Evolutionary conservation across 2,329 filamentous ascomycete species (phyloP), one percentile per base, ranked within the genome.

Genomic region (Aspergillus pseudoglaucus): DNA sequence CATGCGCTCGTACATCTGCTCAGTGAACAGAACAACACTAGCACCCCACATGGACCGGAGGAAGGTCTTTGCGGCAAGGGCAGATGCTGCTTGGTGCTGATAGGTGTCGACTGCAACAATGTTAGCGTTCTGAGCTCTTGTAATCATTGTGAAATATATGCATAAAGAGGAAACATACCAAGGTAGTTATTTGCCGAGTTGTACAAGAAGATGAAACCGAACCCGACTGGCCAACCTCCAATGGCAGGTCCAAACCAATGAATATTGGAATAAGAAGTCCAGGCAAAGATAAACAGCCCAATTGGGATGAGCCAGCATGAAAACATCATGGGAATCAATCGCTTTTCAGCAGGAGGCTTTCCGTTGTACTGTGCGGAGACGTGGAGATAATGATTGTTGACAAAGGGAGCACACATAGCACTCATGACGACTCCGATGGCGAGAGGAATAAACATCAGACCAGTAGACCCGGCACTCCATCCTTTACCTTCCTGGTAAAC

Each of bases 371-470:
- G 80, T 3, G 68, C 57, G 4, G 77, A 78, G 30, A 87, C 66
- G 33, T 67, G 78, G 48, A 91, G 68, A 71, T 95, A 95, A 71
- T 94, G 85, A 51, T 80, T 85, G 77, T 95, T 94, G 61, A 95
- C 82, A 0, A 85, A 56, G 0, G 89, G 85, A 0, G 87, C 74
- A 66, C 81, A 87, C 10, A 70, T 60, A 14, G 88, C 85, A 1
- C 84, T 86, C 38, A 71, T 51, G 1, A 91, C 15, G 14, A 93
- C 87, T 44, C 88, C 88, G 15, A 93, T 71, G 6, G 88, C 87
- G 41, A 93, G 66, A 1, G 88, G 88, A 53, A 93, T 90, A 67
- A 94, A 94, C 85, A 93, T 91, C 7, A 94, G 75, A 42, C 88
- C 89, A 0, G 88, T 90, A 23, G 74, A 83, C 32, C 85, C 79